A percentile compares a stretch with the other conserved stretches of the same genome.
phyloP scores from a whole-genome alignment of 108 stramenopile genomes.

The Pseudonitzschia multiseries region DNA sequence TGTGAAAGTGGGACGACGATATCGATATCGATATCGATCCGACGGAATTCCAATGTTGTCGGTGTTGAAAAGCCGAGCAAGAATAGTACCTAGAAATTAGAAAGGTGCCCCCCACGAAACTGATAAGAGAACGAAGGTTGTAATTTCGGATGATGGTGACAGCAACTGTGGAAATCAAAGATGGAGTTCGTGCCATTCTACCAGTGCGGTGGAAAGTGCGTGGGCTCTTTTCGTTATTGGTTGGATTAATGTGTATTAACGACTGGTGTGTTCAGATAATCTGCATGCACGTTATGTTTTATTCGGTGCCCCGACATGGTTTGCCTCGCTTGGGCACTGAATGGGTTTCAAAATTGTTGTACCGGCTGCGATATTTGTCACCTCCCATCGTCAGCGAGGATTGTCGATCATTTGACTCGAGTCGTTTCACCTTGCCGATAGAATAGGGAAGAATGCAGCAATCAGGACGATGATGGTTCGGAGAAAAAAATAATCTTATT shows the following conservation, averaged over 20 bases:
- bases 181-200: background rate
- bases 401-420: background rate
- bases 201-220: background rate
- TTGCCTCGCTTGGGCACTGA: no score
- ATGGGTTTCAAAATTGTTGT: no score
- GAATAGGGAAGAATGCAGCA: background rate
- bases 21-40: background rate
- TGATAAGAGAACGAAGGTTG: background rate
- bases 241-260: no score
- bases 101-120: background rate
- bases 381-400: background rate
- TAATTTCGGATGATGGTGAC: background rate
- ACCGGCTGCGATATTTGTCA: background rate
- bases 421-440: background rate
- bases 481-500: background rate
- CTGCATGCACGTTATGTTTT: no score
- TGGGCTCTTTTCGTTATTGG: background rate
- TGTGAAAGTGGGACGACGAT: background rate
- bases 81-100: background rate
- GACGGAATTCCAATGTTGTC: background rate
- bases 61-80: conserved; percentile 4
- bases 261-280: no score
- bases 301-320: no score
- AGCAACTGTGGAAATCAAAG: background rate
- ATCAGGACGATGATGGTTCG: background rate